These are phyloP conservation scores for Xylaria sp. DNA, from an alignment of 2,329 filamentous ascomycete genomes.

Conservation along the genomic window DNA sequence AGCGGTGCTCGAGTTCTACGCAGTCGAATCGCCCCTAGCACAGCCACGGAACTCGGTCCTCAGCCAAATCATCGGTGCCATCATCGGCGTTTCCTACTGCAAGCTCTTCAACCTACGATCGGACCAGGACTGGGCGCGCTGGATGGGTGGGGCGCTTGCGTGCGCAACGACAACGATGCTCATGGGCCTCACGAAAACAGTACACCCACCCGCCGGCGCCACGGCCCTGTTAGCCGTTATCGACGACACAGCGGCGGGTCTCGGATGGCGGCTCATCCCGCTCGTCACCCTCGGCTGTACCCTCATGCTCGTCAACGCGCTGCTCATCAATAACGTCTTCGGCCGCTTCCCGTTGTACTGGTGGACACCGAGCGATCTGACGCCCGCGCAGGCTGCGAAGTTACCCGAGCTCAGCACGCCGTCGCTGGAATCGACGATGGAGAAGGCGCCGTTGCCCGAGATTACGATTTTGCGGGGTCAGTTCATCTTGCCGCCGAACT, in stretches of 20 bases:
- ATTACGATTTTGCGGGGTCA: conserved; percentile 9
- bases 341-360: conserved; percentile 64
- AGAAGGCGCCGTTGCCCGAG: not conserved
- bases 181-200: conserved; percentile 66
- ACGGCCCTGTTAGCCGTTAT: conserved; percentile 65
- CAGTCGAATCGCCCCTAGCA: conserved; percentile 65
- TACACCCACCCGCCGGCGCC: conserved; percentile 70
- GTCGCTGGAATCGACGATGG: conserved; percentile 10
- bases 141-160: conserved; percentile 59
- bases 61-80: conserved; percentile 59
- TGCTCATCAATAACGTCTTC: conserved; percentile 65
- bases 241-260: conserved; percentile 44
- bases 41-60: conserved; percentile 66
- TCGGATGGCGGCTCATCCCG: conserved; percentile 67
- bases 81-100: conserved; percentile 55
- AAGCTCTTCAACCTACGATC: conserved; percentile 58
- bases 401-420: not conserved
- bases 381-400: not conserved
- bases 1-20: conserved; percentile 69
- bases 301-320: conserved; percentile 57
- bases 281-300: conserved; percentile 55
- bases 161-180: conserved; percentile 57
- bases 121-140: conserved; percentile 48
- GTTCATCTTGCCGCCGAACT: conserved; percentile 13
- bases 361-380: conserved; percentile 50